Conservation (phyloP, 2,329 filamentous ascomycete genomes). For the Pseudopithomyces maydicus region DNA sequence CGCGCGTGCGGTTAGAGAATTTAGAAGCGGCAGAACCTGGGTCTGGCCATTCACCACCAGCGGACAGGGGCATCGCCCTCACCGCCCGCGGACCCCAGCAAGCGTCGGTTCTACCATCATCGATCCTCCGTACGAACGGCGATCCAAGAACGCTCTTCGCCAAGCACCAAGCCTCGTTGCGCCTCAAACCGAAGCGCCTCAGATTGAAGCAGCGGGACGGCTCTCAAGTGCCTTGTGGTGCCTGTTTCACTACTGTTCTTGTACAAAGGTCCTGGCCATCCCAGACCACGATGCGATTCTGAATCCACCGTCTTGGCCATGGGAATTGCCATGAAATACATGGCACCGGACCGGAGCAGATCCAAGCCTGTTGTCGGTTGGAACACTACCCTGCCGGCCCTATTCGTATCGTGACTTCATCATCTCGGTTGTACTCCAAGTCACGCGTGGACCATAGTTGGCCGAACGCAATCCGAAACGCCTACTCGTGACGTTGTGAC, state of each 20-base stretch:
- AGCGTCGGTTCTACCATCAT: constrained; percentile 16
- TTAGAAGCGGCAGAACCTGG: constrained; percentile 32
- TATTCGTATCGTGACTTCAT: neutral
- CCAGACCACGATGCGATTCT: too few species aligned
- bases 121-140: constrained; percentile 31
- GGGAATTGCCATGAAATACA: neutral
- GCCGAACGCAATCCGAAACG: neutral
- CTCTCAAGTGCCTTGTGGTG: constrained; percentile 9
- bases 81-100: constrained; percentile 25
- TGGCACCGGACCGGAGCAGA: neutral
- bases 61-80: constrained; percentile 11
- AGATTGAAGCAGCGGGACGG: constrained; percentile 20
- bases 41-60: constrained; percentile 21
- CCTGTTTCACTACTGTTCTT: constrained; percentile 18
- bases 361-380: neutral
- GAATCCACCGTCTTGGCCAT: neutral
- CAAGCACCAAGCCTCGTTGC: constrained; percentile 20
- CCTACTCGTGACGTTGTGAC: constrained; percentile 1
- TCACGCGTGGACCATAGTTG: neutral
- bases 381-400: neutral
- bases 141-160: constrained; percentile 24
- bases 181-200: constrained; percentile 16
- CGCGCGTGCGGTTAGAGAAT: constrained; percentile 16
- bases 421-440: neutral
- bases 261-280: neutral